Evolutionary conservation across 495 filamentous ascomycete genomes (phyloP).

Genomic region (Cercophora newfieldiana): DNA sequence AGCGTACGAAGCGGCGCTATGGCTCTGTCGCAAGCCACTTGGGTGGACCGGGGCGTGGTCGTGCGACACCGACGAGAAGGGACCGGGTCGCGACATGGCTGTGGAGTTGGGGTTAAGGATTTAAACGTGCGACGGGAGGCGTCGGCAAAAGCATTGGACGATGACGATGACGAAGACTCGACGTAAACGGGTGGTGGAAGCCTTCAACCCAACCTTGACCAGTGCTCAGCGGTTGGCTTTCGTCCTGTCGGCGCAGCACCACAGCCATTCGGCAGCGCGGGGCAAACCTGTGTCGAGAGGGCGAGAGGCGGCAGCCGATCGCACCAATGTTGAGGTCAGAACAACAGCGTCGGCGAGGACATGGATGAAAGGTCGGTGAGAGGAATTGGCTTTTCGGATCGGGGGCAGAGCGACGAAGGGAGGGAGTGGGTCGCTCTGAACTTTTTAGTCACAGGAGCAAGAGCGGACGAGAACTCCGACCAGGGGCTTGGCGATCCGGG

Average conservation of each 20-base stretch:
- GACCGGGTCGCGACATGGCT: slow-evolving; percentile 18
- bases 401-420: neutral
- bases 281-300: neutral
- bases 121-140: neutral
- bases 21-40: slow-evolving; percentile 48
- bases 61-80: slow-evolving; percentile 17
- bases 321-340: neutral
- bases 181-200: neutral
- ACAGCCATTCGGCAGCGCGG: slow-evolving; percentile 1
- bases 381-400: neutral
- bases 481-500: neutral
- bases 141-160: slow-evolving; percentile 8
- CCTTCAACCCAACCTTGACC: neutral
- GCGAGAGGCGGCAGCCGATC: neutral
- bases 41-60: slow-evolving; percentile 43
- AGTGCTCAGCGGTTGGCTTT: neutral
- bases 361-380: neutral
- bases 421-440: neutral
- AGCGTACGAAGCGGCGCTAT: slow-evolving; percentile 38
- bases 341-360: neutral
- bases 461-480: neutral
- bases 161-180: neutral
- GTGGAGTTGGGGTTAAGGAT: neutral
- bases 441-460: neutral
- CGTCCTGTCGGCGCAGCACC: neutral